Conservation (phyloP, 2,329 filamentous ascomycete species). For the Purpureocillium takamizusanense region DNA sequence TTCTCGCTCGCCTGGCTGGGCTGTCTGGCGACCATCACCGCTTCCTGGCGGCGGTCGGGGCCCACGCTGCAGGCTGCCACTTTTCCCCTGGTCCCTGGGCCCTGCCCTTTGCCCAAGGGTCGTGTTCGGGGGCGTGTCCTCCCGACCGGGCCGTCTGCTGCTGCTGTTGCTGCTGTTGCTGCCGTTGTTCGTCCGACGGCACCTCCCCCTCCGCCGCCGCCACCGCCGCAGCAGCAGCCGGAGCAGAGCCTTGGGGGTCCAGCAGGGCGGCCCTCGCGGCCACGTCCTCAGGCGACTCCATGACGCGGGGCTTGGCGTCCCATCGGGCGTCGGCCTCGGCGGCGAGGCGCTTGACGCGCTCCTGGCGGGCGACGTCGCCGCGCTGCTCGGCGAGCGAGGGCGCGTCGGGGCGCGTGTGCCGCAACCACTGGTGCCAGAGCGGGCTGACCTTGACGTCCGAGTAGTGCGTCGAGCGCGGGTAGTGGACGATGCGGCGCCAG, state of each 20-base stretch:
- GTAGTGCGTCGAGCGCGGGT: constrained; percentile 43
- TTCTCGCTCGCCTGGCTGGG: too few species aligned
- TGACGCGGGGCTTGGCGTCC: constrained; percentile 47
- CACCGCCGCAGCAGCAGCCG: constrained; percentile 2
- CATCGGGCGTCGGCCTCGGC: constrained; percentile 55
- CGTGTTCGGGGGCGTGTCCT: constrained; percentile 12
- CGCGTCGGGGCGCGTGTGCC: constrained; percentile 45
- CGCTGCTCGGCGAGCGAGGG: constrained; percentile 50
- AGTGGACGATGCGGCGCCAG: constrained; percentile 54
- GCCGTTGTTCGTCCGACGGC: neutral
- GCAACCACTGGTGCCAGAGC: constrained; percentile 62
- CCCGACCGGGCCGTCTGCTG: too few species aligned
- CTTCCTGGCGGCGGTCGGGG: constrained; percentile 31
- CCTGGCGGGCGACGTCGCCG: constrained; percentile 41
- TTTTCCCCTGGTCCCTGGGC: constrained; percentile 44
- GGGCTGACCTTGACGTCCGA: constrained; percentile 49
- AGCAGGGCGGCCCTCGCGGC: too few species aligned
- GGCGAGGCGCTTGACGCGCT: constrained; percentile 45
- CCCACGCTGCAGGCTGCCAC: constrained; percentile 62
- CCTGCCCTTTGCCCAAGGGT: constrained; percentile 50
- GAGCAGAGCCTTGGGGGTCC: too few species aligned
- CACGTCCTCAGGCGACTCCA: constrained; percentile 23
- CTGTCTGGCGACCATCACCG: constrained; percentile 3
- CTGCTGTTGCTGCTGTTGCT: neutral
- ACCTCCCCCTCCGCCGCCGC: constrained; percentile 3